These are phyloP conservation scores for Mycena crocata DNA, from an alignment of 768 basidiomycete genomes.

Conservation along the genomic window DNA sequence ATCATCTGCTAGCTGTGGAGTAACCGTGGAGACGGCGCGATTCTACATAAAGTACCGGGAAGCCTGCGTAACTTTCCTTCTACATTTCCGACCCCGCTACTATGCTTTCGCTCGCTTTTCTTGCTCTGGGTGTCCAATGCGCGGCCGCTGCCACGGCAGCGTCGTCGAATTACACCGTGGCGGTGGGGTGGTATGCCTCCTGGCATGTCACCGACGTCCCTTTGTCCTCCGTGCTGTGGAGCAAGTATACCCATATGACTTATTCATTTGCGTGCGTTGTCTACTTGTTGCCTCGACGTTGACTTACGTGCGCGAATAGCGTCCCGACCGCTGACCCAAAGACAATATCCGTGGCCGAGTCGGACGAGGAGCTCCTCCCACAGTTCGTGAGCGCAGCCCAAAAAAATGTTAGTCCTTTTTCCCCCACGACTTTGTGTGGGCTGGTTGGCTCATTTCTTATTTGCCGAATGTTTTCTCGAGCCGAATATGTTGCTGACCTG, in stretches of 20 bases:
- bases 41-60: no score
- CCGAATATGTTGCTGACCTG: background rate
- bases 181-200: slow-evolving; percentile 75
- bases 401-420: slow-evolving; percentile 48
- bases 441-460: no score
- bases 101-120: slow-evolving; percentile 27
- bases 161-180: slow-evolving; percentile 44
- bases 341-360: slow-evolving; percentile 51
- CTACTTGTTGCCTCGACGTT: background rate
- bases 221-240: slow-evolving; percentile 70
- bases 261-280: slow-evolving; percentile 78
- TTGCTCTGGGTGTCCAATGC: slow-evolving; percentile 13
- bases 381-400: slow-evolving; percentile 66
- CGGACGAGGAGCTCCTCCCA: slow-evolving; percentile 63
- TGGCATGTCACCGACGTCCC: slow-evolving; percentile 69
- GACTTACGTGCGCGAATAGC: slow-evolving; percentile 33
- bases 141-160: slow-evolving; percentile 20
- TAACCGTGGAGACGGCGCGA: slow-evolving; percentile 28
- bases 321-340: slow-evolving; percentile 52
- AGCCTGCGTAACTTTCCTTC: slow-evolving; percentile 1
- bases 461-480: no score
- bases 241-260: slow-evolving; percentile 72
- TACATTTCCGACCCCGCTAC: background rate
- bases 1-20: slow-evolving; percentile 24
- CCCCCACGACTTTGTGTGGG: no score